Conservation (phyloP, 306 rosid species). For the Alnus rubra region DNA sequence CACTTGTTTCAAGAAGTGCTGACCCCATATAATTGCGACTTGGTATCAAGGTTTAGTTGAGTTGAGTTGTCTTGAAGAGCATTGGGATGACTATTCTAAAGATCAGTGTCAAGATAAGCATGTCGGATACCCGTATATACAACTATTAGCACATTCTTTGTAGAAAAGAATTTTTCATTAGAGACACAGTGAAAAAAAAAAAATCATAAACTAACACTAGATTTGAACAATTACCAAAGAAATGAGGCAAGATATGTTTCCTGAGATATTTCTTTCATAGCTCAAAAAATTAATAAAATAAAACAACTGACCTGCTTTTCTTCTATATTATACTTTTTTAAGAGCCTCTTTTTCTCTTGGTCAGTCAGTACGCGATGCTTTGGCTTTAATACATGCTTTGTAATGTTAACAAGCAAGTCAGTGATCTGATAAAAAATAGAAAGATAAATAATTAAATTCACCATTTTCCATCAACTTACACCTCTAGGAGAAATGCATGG, state of each 20-base stretch:
- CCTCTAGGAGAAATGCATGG: neutral
- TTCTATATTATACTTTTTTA: slow-evolving; percentile 70
- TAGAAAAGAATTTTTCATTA: neutral
- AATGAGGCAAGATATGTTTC: neutral
- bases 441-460: slow-evolving; percentile 3
- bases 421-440: slow-evolving; percentile 65
- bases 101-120: neutral
- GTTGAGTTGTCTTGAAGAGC: neutral
- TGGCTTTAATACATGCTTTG: slow-evolving; percentile 92
- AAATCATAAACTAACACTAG: neutral
- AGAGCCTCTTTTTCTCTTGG: slow-evolving; percentile 61
- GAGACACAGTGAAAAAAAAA: neutral
- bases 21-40: no score
- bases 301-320: slow-evolving; percentile 79
- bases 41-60: neutral
- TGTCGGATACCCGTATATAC: neutral
- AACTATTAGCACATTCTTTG: neutral
- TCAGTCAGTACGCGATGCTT: slow-evolving; percentile 67
- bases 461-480: neutral
- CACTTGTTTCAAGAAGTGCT: no score
- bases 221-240: neutral
- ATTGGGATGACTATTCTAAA: neutral
- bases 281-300: neutral
- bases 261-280: neutral
- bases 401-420: slow-evolving; percentile 86